Percentiles rank a stretch among this genome's conserved stretches.
Evolutionary conservation across 225 moss, liverwort and hornwort genomes (phyloP).

Genomic region (Anthoceros angustus): DNA sequence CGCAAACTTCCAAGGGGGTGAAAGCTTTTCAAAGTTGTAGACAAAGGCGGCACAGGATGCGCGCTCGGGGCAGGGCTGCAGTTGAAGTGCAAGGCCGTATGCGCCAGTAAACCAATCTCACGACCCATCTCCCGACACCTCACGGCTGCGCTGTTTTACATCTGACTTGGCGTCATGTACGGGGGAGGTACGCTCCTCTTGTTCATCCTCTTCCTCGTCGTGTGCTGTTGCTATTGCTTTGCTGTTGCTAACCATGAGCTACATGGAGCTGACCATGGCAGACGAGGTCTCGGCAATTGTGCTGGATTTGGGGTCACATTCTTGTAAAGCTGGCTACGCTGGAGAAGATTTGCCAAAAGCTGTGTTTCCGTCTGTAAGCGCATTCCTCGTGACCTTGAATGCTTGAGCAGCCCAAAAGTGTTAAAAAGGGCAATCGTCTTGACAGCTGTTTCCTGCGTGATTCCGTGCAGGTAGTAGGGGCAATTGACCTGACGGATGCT

Average conservation of each 20-base stretch:
- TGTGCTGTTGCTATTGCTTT: not conserved
- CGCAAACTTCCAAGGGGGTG: no score
- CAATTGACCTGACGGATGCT: conserved; percentile 36
- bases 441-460: not conserved
- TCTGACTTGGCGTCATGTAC: not conserved
- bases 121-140: no score
- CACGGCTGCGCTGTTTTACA: no score
- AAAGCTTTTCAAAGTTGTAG: no score
- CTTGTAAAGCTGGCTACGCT: conserved; percentile 92
- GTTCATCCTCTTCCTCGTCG: not conserved
- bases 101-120: no score
- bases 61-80: no score
- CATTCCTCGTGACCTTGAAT: not conserved
- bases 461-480: conserved; percentile 47
- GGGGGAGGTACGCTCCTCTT: not conserved
- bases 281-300: conserved; percentile 98
- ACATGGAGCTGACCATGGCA: conserved; percentile 7
- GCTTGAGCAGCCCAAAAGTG: no score
- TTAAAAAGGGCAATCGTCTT: no score
- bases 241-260: not conserved
- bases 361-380: conserved; percentile 59
- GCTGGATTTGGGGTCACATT: conserved; percentile 85
- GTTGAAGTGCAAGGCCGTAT: no score
- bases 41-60: no score
- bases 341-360: conserved; percentile 91